Conservation (phyloP, 208 protist species). For the Crithidia sp. region DNA sequence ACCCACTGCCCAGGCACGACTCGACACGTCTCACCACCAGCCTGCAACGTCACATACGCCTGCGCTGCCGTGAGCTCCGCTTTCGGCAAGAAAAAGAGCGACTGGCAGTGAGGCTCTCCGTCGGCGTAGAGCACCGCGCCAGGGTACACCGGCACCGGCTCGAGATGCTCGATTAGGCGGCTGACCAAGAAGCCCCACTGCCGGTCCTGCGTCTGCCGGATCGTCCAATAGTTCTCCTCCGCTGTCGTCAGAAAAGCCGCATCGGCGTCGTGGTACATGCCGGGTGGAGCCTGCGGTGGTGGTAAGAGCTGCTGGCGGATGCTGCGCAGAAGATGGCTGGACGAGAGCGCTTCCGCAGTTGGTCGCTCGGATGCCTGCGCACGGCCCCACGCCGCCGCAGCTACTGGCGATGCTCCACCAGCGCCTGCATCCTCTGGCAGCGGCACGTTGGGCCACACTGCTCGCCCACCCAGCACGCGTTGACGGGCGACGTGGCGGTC, state of each 20-base stretch:
- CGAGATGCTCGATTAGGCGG: constrained; percentile 31
- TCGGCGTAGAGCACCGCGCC: constrained; percentile 28
- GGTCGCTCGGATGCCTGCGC: background rate
- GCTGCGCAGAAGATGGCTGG: constrained; percentile 29
- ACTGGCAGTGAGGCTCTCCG: constrained; percentile 26
- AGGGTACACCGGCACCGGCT: constrained; percentile 6
- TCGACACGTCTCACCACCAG: constrained; percentile 2
- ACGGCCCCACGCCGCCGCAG: background rate
- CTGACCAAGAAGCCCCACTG: constrained; percentile 43
- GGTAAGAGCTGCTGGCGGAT: constrained; percentile 37
- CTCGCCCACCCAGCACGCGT: constrained; percentile 19
- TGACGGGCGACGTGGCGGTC: constrained; percentile 25
- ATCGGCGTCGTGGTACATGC: constrained; percentile 9
- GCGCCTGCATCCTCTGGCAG: constrained; percentile 2
- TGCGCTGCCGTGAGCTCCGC: constrained; percentile 6
- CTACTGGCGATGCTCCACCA: too few relatives aligned
- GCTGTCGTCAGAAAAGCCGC: constrained; percentile 43
- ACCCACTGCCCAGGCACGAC: constrained; percentile 44
- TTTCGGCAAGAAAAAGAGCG: constrained; percentile 39
- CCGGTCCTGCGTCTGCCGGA: constrained; percentile 27
- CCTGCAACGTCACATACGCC: constrained; percentile 12
- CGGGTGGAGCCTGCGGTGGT: constrained; percentile 19
- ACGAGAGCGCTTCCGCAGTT: background rate
- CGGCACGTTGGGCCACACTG: constrained; percentile 34
- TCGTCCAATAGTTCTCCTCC: constrained; percentile 46